Percentiles rank a stretch among this genome's conserved stretches.
Evolutionary conservation across 2,329 filamentous ascomycete species (phyloP).

Genomic region (Fusarium caatingaense): DNA sequence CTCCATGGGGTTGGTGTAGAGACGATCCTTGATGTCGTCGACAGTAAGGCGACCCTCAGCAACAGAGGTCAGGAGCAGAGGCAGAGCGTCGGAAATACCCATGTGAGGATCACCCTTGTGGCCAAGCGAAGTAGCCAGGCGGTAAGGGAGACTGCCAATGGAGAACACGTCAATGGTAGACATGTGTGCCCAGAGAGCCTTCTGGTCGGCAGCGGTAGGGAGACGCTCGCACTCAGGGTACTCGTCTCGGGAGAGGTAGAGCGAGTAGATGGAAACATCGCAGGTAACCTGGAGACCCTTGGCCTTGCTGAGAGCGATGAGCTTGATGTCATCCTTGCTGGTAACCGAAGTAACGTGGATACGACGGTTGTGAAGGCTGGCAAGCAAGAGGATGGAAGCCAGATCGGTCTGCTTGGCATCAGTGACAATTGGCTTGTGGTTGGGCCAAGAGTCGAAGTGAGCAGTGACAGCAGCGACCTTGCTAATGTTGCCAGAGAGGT

Average conservation of each 20-base stretch:
- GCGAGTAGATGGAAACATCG: conserved; percentile 82
- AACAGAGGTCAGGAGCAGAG: conserved; percentile 80
- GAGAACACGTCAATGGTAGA: conserved; percentile 82
- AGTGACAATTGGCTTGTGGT: conserved; percentile 82
- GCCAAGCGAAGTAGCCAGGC: conserved; percentile 70
- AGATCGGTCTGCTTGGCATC: conserved; percentile 84
- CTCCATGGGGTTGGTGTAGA: conserved; percentile 82
- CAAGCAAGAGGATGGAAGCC: conserved; percentile 81
- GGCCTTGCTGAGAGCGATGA: conserved; percentile 81
- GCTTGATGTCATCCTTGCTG: conserved; percentile 79
- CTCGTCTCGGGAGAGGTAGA: conserved; percentile 79
- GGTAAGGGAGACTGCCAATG: conserved; percentile 81
- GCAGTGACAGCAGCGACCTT: conserved; percentile 83
- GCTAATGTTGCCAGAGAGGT: conserved; percentile 84
- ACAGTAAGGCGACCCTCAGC: conserved; percentile 78
- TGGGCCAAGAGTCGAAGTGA: conserved; percentile 82
- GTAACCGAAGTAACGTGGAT: conserved; percentile 85
- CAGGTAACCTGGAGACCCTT: conserved; percentile 87
- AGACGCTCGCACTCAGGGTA: conserved; percentile 75
- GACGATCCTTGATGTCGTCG: conserved; percentile 76
- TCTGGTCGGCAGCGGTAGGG: conserved; percentile 75
- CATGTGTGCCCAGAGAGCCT: conserved; percentile 79
- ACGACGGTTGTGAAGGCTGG: conserved; percentile 80
- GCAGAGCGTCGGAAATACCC: conserved; percentile 79
- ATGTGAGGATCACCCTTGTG: conserved; percentile 67